A percentile compares a stretch with the other conserved stretches of the same genome.
Evolutionary conservation across 1,284 basidiomycete species (phyloP).

Genomic region (Porogramme epimiltina): DNA sequence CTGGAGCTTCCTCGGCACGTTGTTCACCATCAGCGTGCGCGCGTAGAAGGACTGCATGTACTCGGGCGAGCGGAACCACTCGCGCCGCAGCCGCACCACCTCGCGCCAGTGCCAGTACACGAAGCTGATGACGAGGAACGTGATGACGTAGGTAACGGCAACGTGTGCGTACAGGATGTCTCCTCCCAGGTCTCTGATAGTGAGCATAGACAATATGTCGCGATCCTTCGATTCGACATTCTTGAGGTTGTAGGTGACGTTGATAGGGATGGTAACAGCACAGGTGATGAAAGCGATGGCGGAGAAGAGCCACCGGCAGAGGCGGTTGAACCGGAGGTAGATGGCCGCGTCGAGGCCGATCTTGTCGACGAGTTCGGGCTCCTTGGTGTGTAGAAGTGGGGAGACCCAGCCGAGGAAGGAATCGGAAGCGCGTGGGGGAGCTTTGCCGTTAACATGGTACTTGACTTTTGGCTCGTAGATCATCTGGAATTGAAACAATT

Average conservation of each 20-base stretch:
- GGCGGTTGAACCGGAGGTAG: constrained; percentile 89
- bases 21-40: constrained; percentile 74
- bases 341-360: constrained; percentile 93
- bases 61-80: constrained; percentile 79
- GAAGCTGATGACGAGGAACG: constrained; percentile 61
- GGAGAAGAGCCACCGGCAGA: constrained; percentile 82
- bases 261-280: constrained; percentile 80
- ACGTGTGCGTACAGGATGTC: constrained; percentile 76
- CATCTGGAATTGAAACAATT: constrained; percentile 41
- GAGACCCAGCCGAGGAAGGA: constrained; percentile 88
- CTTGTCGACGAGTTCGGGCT: constrained; percentile 87
- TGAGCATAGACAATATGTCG: constrained; percentile 74
- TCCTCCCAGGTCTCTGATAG: constrained; percentile 75
- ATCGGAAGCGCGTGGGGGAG: constrained; percentile 80
- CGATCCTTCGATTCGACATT: constrained; percentile 52
- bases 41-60: constrained; percentile 78
- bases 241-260: constrained; percentile 71
- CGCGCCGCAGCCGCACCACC: constrained; percentile 67
- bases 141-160: constrained; percentile 74
- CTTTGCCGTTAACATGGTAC: constrained; percentile 82
- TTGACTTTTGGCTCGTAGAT: constrained; percentile 90
- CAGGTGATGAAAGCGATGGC: constrained; percentile 69
- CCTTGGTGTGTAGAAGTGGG: constrained; percentile 83
- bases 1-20: constrained; percentile 75
- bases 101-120: constrained; percentile 75